phyloP scores from a whole-genome alignment of 805 yeast species.

The Yarrowia sp. region DNA sequence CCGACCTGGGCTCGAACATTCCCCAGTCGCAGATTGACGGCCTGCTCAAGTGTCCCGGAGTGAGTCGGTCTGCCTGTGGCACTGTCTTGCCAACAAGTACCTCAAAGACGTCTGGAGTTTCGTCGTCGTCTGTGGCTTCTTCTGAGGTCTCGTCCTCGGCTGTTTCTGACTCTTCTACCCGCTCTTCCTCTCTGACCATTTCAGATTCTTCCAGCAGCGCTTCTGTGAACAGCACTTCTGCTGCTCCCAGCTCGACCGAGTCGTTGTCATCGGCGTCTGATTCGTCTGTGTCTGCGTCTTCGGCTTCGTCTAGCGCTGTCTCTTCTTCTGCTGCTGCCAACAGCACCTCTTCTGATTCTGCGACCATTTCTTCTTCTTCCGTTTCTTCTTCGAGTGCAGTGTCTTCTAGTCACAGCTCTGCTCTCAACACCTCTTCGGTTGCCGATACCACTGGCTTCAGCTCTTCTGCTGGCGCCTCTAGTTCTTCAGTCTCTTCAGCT shows the following conservation, averaged over 20 bases:
- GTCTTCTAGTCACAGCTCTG: background rate
- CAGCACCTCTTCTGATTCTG: background rate
- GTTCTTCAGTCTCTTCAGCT: background rate
- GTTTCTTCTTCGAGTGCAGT: background rate
- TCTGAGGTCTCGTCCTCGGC: background rate
- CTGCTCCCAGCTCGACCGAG: background rate
- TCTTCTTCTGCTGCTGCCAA: too few relatives aligned
- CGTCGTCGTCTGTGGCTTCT: background rate
- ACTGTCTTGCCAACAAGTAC: background rate
- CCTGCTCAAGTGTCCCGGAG: background rate
- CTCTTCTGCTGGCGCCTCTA: background rate
- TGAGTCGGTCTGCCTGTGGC: background rate
- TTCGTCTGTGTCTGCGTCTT: too few relatives aligned
- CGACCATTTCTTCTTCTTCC: background rate
- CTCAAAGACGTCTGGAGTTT: background rate
- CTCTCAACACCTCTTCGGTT: background rate
- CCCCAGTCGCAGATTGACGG: background rate
- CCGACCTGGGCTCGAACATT: background rate
- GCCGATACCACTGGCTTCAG: background rate
- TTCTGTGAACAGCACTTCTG: background rate
- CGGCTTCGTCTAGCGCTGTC: too few relatives aligned
- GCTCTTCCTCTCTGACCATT: background rate
- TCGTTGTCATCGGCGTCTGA: background rate
- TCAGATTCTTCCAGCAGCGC: background rate
- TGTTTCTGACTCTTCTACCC: background rate